phyloP scores from a whole-genome alignment of 345 rosid genomes.

The rapeseed (Brassica napus) region DNA sequence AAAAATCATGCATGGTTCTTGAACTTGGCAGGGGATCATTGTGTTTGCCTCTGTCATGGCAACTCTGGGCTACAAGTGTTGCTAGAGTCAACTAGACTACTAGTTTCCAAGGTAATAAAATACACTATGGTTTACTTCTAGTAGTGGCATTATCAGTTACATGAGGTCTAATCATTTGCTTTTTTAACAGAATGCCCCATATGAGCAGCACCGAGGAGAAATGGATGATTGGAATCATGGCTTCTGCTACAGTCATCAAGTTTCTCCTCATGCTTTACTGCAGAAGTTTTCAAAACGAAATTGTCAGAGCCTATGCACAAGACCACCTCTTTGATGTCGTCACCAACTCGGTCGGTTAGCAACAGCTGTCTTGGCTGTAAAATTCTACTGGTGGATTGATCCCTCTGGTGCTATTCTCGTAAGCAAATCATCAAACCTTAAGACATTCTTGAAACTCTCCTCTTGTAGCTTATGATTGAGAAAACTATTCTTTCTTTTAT shows the following conservation, averaged over 20 bases:
- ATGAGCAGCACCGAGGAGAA: constrained; percentile 41
- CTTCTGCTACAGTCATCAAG: constrained; percentile 46
- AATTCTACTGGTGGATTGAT: constrained; percentile 59
- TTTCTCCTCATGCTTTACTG: constrained; percentile 55
- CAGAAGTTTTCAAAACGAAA: constrained; percentile 53
- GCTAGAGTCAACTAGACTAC: constrained; percentile 51
- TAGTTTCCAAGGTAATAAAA: constrained; percentile 45
- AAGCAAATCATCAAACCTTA: constrained; percentile 30
- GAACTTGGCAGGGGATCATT: constrained; percentile 51
- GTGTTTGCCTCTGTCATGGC: constrained; percentile 71
- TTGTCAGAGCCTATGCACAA: constrained; percentile 53
- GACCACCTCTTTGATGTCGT: constrained; percentile 61
- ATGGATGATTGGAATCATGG: constrained; percentile 63
- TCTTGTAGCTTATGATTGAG: neutral
- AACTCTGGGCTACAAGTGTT: constrained; percentile 59
- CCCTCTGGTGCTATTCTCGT: constrained; percentile 59
- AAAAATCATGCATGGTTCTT: neutral
- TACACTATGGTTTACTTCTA: no score
- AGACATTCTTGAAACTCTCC: neutral
- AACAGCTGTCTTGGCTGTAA: constrained; percentile 54
- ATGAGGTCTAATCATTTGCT: neutral
- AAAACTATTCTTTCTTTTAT: neutral
- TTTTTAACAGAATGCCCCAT: constrained; percentile 39
- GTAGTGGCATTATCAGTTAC: no score
- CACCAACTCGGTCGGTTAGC: constrained; percentile 60